These are phyloP conservation scores for Termitomyces sp. DNA, from an alignment of 768 basidiomycete genomes.

Conservation along the genomic window DNA sequence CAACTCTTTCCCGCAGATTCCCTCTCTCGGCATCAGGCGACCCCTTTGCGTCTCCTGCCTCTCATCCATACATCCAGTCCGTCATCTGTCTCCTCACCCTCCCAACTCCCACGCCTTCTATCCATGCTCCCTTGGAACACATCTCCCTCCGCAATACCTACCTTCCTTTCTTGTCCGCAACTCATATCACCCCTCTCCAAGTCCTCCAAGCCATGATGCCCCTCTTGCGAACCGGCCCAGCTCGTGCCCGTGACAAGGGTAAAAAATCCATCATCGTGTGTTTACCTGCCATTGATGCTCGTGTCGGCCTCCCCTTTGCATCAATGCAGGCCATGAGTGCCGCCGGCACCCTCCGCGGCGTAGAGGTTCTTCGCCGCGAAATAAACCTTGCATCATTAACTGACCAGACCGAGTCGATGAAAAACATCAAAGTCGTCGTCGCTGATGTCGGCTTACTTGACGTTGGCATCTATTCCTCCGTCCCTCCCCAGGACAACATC, in stretches of 20 bases:
- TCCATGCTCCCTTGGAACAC: slow-evolving; percentile 65
- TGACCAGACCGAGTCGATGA: slow-evolving; percentile 52
- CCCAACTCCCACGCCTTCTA: slow-evolving; percentile 29
- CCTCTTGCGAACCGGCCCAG: slow-evolving; percentile 64
- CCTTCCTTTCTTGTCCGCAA: slow-evolving; percentile 65
- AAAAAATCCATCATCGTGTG: slow-evolving; percentile 68
- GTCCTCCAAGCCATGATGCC: slow-evolving; percentile 75
- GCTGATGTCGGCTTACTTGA: slow-evolving; percentile 69
- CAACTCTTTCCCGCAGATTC: slow-evolving; percentile 77
- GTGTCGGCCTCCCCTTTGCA: slow-evolving; percentile 69
- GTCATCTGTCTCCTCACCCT: slow-evolving; percentile 74
- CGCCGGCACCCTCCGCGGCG: slow-evolving; percentile 63
- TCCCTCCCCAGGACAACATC: slow-evolving; percentile 26
- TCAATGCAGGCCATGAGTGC: slow-evolving; percentile 72
- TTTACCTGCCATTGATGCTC: slow-evolving; percentile 66
- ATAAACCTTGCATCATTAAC: slow-evolving; percentile 52
- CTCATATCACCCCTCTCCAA: slow-evolving; percentile 74
- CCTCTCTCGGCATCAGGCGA: slow-evolving; percentile 77
- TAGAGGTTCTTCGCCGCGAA: slow-evolving; percentile 73
- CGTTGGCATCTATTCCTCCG: slow-evolving; percentile 19
- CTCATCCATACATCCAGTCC: slow-evolving; percentile 70
- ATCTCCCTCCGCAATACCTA: slow-evolving; percentile 59
- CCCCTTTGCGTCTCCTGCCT: slow-evolving; percentile 63
- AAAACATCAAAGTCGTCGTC: slow-evolving; percentile 62
- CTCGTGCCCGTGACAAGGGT: slow-evolving; percentile 45